Conservation (phyloP, 306 rosid genomes). For the Vigna mungo region DNA sequence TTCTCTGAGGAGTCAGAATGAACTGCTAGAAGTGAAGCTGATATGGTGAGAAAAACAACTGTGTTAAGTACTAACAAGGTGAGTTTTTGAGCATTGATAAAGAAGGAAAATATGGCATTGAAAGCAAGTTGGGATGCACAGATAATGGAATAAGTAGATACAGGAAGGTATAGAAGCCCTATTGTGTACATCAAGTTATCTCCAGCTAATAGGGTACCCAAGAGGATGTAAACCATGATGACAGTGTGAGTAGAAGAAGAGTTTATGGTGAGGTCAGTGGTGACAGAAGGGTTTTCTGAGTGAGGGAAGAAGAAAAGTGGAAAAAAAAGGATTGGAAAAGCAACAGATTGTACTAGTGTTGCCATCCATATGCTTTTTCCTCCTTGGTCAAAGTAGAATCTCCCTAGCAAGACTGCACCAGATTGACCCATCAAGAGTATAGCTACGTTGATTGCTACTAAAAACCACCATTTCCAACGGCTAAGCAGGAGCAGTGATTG, state of each 20-base stretch:
- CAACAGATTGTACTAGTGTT: conserved; percentile 70
- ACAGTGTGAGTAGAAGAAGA: conserved; percentile 50
- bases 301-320: conserved; percentile 59
- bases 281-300: conserved; percentile 30
- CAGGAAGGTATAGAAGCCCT: conserved; percentile 73
- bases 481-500: conserved; percentile 34
- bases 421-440: conserved; percentile 72
- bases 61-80: conserved; percentile 61
- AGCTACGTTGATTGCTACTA: conserved; percentile 60
- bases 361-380: conserved; percentile 78
- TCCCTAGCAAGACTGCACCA: conserved; percentile 72
- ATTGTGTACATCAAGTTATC: conserved; percentile 65
- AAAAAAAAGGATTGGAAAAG: conserved; percentile 64
- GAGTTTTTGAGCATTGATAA: conserved; percentile 72
- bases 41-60: conserved; percentile 62
- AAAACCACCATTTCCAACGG: conserved; percentile 70
- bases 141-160: conserved; percentile 76
- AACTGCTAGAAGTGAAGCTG: conserved; percentile 66
- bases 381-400: conserved; percentile 73
- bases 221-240: conserved; percentile 52
- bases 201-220: conserved; percentile 60
- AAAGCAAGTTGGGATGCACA: conserved; percentile 76
- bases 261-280: not conserved
- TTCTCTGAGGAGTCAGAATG: conserved; percentile 56
- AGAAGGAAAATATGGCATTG: conserved; percentile 74